Evolutionary conservation across 345 rosid genomes (phyloP).

Genomic region (Syzygium aromaticum): DNA sequence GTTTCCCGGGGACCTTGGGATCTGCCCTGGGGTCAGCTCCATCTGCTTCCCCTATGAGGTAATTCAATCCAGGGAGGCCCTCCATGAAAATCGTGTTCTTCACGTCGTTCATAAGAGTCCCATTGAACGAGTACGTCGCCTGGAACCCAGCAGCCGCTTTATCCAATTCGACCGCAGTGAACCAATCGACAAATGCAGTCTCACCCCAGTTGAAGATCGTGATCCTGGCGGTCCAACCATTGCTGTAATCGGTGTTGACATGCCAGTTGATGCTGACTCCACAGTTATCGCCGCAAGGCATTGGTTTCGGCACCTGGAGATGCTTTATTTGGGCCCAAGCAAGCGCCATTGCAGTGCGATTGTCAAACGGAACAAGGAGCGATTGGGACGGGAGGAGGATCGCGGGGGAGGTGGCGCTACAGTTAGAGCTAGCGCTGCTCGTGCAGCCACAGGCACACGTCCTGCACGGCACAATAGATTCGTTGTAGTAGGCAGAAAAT

Average conservation of each 20-base stretch:
- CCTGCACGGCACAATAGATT: constrained; percentile 72
- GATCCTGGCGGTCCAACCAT: constrained; percentile 81
- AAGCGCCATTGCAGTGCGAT: constrained; percentile 42
- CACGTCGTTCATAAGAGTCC: constrained; percentile 25
- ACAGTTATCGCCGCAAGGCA: constrained; percentile 82
- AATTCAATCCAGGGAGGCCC: constrained; percentile 76
- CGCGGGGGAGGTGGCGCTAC: constrained; percentile 63
- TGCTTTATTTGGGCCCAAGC: constrained; percentile 72
- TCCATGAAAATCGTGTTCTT: constrained; percentile 62
- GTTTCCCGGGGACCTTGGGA: constrained; percentile 83
- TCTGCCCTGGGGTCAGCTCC: constrained; percentile 43
- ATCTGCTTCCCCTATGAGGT: constrained; percentile 55
- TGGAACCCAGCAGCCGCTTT: constrained; percentile 65
- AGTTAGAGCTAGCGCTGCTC: constrained; percentile 25
- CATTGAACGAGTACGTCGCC: constrained; percentile 76
- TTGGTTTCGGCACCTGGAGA: constrained; percentile 45
- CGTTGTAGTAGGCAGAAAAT: constrained; percentile 84
- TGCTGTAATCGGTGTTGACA: constrained; percentile 47
- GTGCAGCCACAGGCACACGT: constrained; percentile 92
- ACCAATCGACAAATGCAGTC: constrained; percentile 69
- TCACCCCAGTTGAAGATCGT: constrained; percentile 89
- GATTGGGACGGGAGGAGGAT: constrained; percentile 72
- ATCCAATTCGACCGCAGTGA: constrained; percentile 56
- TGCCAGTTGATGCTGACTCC: constrained; percentile 95
- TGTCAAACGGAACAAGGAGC: constrained; percentile 70